Conservation (phyloP, 805 yeast genomes). For the Spathaspora boniae region DNA sequence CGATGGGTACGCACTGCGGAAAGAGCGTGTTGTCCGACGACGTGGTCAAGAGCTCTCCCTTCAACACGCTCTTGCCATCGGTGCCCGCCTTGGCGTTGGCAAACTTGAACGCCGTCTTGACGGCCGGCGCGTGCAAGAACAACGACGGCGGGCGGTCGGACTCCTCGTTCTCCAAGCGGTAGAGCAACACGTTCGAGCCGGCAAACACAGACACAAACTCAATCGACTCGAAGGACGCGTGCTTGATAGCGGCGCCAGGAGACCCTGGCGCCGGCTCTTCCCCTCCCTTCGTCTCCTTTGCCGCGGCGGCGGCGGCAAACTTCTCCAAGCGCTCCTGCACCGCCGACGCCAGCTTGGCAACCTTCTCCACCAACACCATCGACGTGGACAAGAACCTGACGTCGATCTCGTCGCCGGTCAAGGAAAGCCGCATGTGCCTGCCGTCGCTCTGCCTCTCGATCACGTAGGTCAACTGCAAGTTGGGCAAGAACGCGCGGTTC, state of each 20-base stretch:
- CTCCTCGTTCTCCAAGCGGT: constrained; percentile 37
- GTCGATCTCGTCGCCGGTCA: constrained; percentile 69
- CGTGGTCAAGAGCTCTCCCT: constrained; percentile 55
- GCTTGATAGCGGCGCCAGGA: constrained; percentile 11
- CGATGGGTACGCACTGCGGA: constrained; percentile 76
- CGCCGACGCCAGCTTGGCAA: constrained; percentile 44
- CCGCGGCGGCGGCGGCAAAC: constrained; percentile 14
- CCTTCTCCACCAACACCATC: constrained; percentile 50
- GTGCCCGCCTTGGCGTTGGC: constrained; percentile 22
- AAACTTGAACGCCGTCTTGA: constrained; percentile 56
- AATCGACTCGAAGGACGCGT: constrained; percentile 30
- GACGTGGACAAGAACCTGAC: constrained; percentile 59
- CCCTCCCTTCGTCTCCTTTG: constrained; percentile 7
- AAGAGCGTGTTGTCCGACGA: constrained; percentile 69
- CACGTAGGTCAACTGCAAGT: constrained; percentile 55
- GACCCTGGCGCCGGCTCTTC: constrained; percentile 4
- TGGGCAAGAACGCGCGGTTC: constrained; percentile 67
- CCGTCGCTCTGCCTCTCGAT: constrained; percentile 23
- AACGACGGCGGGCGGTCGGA: constrained; percentile 46
- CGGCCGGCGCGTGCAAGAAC: constrained; percentile 71
- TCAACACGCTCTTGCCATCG: constrained; percentile 40
- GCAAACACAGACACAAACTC: constrained; percentile 57
- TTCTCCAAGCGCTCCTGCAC: constrained; percentile 35
- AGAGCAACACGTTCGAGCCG: constrained; percentile 61
- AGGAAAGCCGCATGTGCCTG: constrained; percentile 44